Evolutionary conservation across 1,284 basidiomycete species (phyloP).

Genomic region (Caloboletus firmus): DNA sequence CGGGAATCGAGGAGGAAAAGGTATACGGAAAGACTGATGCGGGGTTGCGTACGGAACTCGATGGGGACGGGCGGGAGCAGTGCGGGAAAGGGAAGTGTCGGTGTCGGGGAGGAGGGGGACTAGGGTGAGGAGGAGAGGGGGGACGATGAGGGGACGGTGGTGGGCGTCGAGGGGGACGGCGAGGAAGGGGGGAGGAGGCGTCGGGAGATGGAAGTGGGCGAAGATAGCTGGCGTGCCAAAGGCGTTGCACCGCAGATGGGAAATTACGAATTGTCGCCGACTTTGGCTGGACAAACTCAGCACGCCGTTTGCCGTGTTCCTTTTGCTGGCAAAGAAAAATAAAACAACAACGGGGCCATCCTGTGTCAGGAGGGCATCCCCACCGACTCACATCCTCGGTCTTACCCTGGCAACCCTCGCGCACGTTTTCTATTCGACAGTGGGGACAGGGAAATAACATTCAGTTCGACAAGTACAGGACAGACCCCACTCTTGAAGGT

Average conservation of each 20-base stretch:
- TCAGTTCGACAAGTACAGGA: too few species aligned
- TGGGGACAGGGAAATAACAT: too few species aligned
- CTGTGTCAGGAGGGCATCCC: too few species aligned
- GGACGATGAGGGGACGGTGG: not conserved
- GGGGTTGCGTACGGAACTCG: not conserved
- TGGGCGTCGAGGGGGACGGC: not conserved
- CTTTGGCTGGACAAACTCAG: slow-evolving; percentile 31
- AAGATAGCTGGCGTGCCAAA: slow-evolving; percentile 31
- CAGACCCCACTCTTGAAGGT: too few species aligned
- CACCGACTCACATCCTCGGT: too few species aligned
- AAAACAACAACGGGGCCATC: not conserved
- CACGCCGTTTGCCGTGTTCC: slow-evolving; percentile 30
- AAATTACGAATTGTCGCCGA: slow-evolving; percentile 32
- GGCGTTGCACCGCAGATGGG: slow-evolving; percentile 37
- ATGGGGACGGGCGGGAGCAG: slow-evolving; percentile 2
- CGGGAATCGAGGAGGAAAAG: slow-evolving; percentile 6
- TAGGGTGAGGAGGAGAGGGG: not conserved
- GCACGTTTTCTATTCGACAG: too few species aligned
- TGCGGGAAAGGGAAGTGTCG: not conserved
- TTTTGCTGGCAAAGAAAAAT: not conserved
- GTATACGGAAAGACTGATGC: not conserved
- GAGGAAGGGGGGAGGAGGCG: not conserved
- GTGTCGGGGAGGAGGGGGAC: not conserved
- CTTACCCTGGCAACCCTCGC: too few species aligned
- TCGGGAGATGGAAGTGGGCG: slow-evolving; percentile 13